Conservation (phyloP, 805 yeast species). For the Yamadazyma endophytica region DNA sequence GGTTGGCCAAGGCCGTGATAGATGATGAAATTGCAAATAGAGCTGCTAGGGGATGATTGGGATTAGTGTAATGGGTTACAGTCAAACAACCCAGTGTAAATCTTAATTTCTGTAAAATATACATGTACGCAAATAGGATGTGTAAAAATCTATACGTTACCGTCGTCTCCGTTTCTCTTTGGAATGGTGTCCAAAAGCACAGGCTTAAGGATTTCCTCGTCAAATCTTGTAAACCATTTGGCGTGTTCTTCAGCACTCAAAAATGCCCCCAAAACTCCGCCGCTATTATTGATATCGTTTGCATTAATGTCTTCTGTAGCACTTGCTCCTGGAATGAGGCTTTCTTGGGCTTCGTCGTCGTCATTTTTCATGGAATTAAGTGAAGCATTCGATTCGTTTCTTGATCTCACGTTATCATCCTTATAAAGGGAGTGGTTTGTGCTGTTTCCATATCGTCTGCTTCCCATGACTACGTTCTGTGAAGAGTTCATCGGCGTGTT, state of each 20-base stretch:
- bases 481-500: slow-evolving; percentile 14
- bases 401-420: slow-evolving; percentile 20
- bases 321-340: too few species aligned
- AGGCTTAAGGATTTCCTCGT: slow-evolving; percentile 90
- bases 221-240: slow-evolving; percentile 90
- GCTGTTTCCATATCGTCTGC: slow-evolving; percentile 13
- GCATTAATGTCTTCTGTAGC: too few species aligned
- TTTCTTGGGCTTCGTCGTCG: slow-evolving; percentile 17
- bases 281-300: slow-evolving; percentile 6
- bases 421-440: slow-evolving; percentile 12
- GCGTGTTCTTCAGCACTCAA: slow-evolving; percentile 67
- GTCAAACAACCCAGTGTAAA: too few species aligned
- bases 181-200: slow-evolving; percentile 69
- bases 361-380: slow-evolving; percentile 17
- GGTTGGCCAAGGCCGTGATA: slow-evolving; percentile 68
- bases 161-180: slow-evolving; percentile 11
- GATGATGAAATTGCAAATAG: slow-evolving; percentile 60
- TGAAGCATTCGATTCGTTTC: slow-evolving; percentile 27
- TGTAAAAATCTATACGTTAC: too few species aligned
- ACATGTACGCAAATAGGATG: too few species aligned
- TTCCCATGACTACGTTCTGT: slow-evolving; percentile 12
- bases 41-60: too few species aligned
- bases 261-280: slow-evolving; percentile 37
- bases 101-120: too few species aligned
- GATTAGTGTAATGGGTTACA: too few species aligned